Evolutionary conservation across 805 yeast genomes (phyloP), one percentile per base, ranked within the genome.

Genomic region (Lipomyces yamanashiensis): DNA sequence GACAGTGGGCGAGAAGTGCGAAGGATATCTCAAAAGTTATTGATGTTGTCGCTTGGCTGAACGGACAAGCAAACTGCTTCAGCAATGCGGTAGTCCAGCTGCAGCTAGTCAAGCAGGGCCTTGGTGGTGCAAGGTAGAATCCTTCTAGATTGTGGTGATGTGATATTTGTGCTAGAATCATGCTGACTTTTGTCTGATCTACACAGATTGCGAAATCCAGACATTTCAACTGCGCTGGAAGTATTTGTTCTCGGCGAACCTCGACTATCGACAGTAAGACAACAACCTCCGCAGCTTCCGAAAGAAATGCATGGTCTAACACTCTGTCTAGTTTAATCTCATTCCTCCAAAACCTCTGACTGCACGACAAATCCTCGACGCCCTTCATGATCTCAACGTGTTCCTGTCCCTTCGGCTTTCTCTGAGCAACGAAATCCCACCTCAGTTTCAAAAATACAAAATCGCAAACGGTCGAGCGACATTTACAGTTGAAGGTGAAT

Each of bases 21-120:
- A 81, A 84, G 53, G 90, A 88, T 57, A 86, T 93, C 63, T 85
- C 87, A 51, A 82, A 82, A 58, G 80, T 92, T 66, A 92, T 95
- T 61, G 98, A 95, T 77, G 80, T 93, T 21, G 84, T 96, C 63
- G 88, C 89, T 67, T 95, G 96, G 95, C 81, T 95, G 47, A 80
- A 95, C 66, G 86, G 86, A 54, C 96, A 91, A 71, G 89, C 90
- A 71, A 85, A 83, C 72, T 82, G 82, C 73, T 92, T 82, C 71
- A 88, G 76, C 62, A 85, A 81, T 71, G 86, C 77, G 45, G 84
- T 88, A 19, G 82, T 87, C 77, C 86, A 88, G 12, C 78, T 92
- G 45, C 89, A 87, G 66, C 80, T 81, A n/a, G 78, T 89, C 28
- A 89, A 87, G 67, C 84, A 85, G 57, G 84, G 87, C n/a, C 76